phyloP scores from a whole-genome alignment of 306 rosid genomes.

The Cyamopsis tetragonoloba region DNA sequence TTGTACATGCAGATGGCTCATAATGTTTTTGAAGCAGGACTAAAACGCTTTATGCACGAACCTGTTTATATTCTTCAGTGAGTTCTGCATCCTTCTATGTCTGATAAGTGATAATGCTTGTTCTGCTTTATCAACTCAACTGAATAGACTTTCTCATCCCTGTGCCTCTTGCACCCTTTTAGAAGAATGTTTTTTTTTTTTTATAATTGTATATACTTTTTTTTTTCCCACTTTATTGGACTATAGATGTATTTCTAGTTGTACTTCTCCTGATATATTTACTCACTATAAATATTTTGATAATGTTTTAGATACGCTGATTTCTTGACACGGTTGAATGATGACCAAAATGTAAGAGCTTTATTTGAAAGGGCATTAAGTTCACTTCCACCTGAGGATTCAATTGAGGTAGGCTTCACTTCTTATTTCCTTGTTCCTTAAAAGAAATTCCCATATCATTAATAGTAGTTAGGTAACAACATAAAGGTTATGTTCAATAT shows the following conservation, averaged over 20 bases:
- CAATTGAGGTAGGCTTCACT: conserved; percentile 64
- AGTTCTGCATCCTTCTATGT: conserved; percentile 39
- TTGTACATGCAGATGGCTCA: conserved; percentile 83
- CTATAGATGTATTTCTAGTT: too few species aligned
- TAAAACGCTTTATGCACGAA: conserved; percentile 87
- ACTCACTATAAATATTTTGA: conserved; percentile 15
- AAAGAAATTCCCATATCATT: not conserved
- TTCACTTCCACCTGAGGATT: conserved; percentile 68
- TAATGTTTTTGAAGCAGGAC: conserved; percentile 90
- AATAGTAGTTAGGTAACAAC: not conserved
- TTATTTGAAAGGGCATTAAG: conserved; percentile 92
- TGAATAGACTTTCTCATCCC: not conserved
- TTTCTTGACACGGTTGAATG: conserved; percentile 89
- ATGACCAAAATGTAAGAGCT: conserved; percentile 93
- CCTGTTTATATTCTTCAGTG: conserved; percentile 94
- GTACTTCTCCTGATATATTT: not conserved
- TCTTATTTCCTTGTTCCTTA: conserved; percentile 11
- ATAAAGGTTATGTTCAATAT: not conserved
- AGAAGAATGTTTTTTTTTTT: not conserved
- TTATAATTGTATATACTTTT: too few species aligned
- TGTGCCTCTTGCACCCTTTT: conserved; percentile 2
- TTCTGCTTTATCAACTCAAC: not conserved
- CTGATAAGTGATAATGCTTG: conserved; percentile 8
- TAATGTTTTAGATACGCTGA: conserved; percentile 76
- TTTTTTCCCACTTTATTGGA: too few species aligned